A percentile compares a stretch with the other conserved stretches of the same genome.
Evolutionary conservation across 805 yeast genomes (phyloP).

Genomic region (Lipomyces lipofer): DNA sequence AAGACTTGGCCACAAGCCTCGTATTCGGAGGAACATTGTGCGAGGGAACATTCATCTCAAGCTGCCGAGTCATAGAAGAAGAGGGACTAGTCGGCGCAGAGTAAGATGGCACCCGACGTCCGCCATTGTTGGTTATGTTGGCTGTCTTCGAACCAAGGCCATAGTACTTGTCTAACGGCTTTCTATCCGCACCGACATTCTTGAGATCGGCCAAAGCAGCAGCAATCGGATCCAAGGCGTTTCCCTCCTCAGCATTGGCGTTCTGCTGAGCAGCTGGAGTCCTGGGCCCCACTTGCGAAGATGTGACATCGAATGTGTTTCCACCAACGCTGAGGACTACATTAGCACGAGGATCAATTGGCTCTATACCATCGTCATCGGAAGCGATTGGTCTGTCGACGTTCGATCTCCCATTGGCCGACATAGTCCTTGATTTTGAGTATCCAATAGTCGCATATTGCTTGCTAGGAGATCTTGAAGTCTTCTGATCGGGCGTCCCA

Average conservation of each 20-base stretch:
- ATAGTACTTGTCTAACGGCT: slow-evolving; percentile 11
- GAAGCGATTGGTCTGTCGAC: neutral
- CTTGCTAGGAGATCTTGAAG: slow-evolving; percentile 6
- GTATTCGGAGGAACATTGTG: slow-evolving; percentile 14
- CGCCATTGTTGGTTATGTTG: neutral
- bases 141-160: slow-evolving; percentile 8
- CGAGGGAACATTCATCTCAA: slow-evolving; percentile 17
- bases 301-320: slow-evolving; percentile 18
- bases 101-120: slow-evolving; percentile 33
- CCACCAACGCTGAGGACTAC: slow-evolving; percentile 29
- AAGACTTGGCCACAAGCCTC: neutral
- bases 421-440: neutral
- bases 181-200: slow-evolving; percentile 4
- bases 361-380: slow-evolving; percentile 5
- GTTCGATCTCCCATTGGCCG: slow-evolving; percentile 1
- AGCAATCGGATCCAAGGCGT: slow-evolving; percentile 51
- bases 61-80: slow-evolving; percentile 4
- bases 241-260: neutral
- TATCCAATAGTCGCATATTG: neutral
- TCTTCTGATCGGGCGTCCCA: neutral
- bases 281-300: slow-evolving; percentile 2
- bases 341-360: slow-evolving; percentile 22
- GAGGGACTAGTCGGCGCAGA: slow-evolving; percentile 37
- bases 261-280: neutral
- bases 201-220: slow-evolving; percentile 53